Conservation (phyloP, 345 rosid genomes). For the Eucalyptus erythrocorys region DNA sequence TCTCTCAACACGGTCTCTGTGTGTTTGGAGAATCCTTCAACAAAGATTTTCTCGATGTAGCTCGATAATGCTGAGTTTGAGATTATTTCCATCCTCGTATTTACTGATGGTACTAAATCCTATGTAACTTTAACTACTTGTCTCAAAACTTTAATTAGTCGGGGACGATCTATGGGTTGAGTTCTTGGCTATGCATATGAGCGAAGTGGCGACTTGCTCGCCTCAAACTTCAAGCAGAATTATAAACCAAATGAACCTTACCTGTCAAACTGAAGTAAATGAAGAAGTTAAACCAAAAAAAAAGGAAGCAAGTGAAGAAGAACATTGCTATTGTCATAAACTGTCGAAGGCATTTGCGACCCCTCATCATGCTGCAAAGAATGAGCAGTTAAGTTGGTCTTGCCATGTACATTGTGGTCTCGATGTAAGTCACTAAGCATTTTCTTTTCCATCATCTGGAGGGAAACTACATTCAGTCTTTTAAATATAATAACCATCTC, state of each 20-base stretch:
- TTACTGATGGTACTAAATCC: not conserved
- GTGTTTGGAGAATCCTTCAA: not conserved
- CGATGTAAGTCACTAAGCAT: not conserved
- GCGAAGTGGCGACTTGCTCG: not conserved
- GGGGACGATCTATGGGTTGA: not conserved
- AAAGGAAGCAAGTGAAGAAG: not conserved
- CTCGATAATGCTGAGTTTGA: not conserved
- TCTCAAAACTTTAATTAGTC: constrained; percentile 4
- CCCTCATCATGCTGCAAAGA: not conserved
- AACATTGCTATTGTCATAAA: not conserved
- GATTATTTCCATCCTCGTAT: not conserved
- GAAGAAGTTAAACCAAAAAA: not conserved
- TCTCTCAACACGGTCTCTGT: not conserved
- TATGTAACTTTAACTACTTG: not conserved
- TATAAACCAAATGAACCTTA: not conserved
- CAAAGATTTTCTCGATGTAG: not conserved
- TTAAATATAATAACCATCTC: not conserved
- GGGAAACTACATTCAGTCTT: not conserved
- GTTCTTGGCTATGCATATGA: not conserved
- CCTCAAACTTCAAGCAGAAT: not conserved
- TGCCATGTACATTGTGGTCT: not conserved
- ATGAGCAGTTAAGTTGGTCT: not conserved
- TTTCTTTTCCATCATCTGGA: not conserved
- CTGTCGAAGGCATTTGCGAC: not conserved
- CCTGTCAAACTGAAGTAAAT: not conserved